Evolutionary conservation across 2,329 filamentous ascomycete genomes (phyloP), one percentile per base, ranked within the genome.

Genomic region (Calonectria pteridis): DNA sequence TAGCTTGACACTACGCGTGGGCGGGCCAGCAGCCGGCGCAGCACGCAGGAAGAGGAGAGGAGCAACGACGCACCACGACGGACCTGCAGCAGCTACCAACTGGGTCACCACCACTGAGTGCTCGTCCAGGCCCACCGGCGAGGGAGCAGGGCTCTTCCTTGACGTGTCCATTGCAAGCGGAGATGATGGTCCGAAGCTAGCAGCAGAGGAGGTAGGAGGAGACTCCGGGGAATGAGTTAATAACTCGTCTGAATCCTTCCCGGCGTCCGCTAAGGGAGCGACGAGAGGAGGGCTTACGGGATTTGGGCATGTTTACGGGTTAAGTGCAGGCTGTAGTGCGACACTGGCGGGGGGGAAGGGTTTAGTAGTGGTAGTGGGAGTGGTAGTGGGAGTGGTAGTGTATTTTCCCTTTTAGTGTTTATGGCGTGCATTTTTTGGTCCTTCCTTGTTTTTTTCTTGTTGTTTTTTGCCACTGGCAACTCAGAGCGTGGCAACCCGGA

Each of bases 171-270:
- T 37, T 26, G 33, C 55, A 59, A 59, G 55, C 55, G 55, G 55
- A 59, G 55, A 40, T 59, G 55, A 59, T 37, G n/a, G 53, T 26
- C 55, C 55, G 33, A 26, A 33, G 55, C 55, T 40, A 59, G 55
- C 13, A 33, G 31, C 33, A 40, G 33, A 37, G 55, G n/a, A 58
- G 53, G 20, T 35, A n/a, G 14, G 53, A 58, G 31, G 55, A 59
- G n/a, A 40, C 55, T 59, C 55, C 33, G 55, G 55, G 55, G 55
- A 59, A 59, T 59, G 55, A 59, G 55, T 40, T 59, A 59, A 59
- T 59, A 59, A 40, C 55, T 59, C 33, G 55, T 14, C 33, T n/a
- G 33, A 20, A 59, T 59, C 55, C 33, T 59, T 59, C 55, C 55
- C 55, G 55, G 33, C 13, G 55, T 26, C 33, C 29, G 33, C 13